Evolutionary conservation across 441 rosid genomes (phyloP).

Genomic region (Jatropha multifida): DNA sequence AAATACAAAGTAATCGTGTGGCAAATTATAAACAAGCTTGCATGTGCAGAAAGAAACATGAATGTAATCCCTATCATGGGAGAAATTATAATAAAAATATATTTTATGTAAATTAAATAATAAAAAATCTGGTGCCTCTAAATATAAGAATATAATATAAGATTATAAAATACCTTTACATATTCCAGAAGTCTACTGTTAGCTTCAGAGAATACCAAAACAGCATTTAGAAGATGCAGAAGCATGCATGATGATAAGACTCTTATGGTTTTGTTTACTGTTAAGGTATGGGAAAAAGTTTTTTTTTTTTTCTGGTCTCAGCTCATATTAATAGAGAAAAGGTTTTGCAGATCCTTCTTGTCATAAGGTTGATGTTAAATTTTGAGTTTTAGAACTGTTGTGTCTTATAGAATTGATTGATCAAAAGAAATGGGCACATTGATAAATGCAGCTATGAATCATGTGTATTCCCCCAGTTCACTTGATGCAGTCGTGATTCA

Average conservation of each 20-base stretch:
- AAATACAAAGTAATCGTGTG: background rate
- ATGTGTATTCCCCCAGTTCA: background rate
- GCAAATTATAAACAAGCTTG: background rate
- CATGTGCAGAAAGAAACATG: background rate
- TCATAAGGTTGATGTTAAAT: background rate
- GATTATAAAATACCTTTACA: too few relatives aligned
- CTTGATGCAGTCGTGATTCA: too few relatives aligned
- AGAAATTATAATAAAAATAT: background rate
- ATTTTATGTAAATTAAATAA: background rate
- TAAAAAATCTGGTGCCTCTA: background rate
- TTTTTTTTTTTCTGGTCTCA: background rate
- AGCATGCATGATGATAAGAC: background rate
- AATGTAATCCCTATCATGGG: too few relatives aligned
- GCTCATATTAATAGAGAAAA: background rate
- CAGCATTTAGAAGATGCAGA: background rate
- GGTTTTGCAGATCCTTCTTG: background rate
- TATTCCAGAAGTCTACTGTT: background rate
- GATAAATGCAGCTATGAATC: background rate
- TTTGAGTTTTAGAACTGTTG: background rate
- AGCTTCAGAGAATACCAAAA: background rate
- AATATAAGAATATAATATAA: too few relatives aligned
- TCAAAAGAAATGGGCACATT: background rate
- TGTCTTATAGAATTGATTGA: background rate
- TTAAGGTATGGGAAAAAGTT: background rate
- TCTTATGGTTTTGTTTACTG: background rate